These are phyloP conservation scores for Chytriomyces sp. DNA, from an alignment of 192 early-diverging fungal species.

Conservation along the genomic window DNA sequence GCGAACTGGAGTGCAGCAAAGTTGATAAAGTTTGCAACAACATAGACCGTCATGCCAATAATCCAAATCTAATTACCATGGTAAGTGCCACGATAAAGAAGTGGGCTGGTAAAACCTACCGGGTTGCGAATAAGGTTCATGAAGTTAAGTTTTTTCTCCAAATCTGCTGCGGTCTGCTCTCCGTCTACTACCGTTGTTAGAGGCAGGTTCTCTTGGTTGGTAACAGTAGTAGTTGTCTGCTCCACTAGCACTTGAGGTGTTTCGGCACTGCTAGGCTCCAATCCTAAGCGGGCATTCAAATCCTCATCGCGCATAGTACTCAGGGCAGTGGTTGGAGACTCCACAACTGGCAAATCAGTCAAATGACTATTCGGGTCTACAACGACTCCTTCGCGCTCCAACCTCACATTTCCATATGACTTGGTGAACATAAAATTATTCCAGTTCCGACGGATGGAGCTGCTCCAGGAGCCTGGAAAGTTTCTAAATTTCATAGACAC, in stretches of 20 bases:
- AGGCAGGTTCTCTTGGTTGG: conserved; percentile 1
- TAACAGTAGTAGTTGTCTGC: not conserved
- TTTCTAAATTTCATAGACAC: not conserved
- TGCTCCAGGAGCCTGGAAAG: not conserved
- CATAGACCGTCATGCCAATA: conserved; percentile 69
- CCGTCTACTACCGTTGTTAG: not conserved
- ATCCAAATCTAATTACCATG: conserved; percentile 54
- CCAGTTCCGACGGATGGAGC: not conserved
- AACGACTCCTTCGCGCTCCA: not conserved
- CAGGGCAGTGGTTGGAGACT: not conserved
- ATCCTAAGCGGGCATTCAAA: not conserved
- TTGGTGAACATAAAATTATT: not conserved
- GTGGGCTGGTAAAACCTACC: conserved; percentile 24
- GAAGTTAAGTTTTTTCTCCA: conserved; percentile 40
- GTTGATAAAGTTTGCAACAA: conserved; percentile 70
- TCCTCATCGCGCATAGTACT: no score
- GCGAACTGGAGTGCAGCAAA: conserved; percentile 80
- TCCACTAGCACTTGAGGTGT: not conserved
- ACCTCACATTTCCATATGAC: not conserved
- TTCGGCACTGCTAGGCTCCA: not conserved
- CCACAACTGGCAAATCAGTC: not conserved
- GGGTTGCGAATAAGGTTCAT: conserved; percentile 40
- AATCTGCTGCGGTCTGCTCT: conserved; percentile 28
- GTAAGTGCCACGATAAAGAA: not conserved
- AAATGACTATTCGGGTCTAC: not conserved